Conservation (phyloP, 2,329 filamentous ascomycete species). For the Colletotrichum zoysiae region DNA sequence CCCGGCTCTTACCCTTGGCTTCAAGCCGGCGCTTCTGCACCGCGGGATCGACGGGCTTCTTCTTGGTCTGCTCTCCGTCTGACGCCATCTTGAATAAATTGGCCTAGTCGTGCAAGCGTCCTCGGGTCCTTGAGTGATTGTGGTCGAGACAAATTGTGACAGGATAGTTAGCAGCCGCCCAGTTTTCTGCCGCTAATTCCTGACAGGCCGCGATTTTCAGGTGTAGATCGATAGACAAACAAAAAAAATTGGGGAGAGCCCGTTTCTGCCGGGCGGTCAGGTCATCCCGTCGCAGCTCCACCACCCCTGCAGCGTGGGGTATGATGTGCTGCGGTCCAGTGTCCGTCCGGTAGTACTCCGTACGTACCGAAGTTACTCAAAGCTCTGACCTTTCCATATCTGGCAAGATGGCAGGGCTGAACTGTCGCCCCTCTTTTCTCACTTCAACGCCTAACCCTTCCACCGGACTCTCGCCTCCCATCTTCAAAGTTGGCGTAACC, state of each 20-base stretch:
- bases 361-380: slow-evolving; percentile 9
- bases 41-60: slow-evolving; percentile 35
- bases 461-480: background rate
- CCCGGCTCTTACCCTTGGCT: slow-evolving; percentile 26
- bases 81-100: slow-evolving; percentile 17
- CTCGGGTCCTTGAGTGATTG: background rate
- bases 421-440: slow-evolving; percentile 26
- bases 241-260: slow-evolving; percentile 35
- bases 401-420: slow-evolving; percentile 27
- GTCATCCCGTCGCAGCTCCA: background rate
- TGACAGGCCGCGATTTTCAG: background rate
- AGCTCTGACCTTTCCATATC: slow-evolving; percentile 34
- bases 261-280: slow-evolving; percentile 51
- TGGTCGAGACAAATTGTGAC: background rate
- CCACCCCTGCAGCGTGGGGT: slow-evolving; percentile 25
- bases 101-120: background rate
- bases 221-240: slow-evolving; percentile 11
- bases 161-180: background rate
- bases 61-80: background rate
- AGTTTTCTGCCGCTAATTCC: background rate
- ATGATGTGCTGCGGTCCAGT: background rate
- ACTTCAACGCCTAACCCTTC: too few relatives aligned
- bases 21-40: slow-evolving; percentile 35
- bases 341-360: too few relatives aligned
- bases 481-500: slow-evolving; percentile 8